Conservation (phyloP, 2,329 filamentous ascomycete genomes). For the Xylaria digitata region DNA sequence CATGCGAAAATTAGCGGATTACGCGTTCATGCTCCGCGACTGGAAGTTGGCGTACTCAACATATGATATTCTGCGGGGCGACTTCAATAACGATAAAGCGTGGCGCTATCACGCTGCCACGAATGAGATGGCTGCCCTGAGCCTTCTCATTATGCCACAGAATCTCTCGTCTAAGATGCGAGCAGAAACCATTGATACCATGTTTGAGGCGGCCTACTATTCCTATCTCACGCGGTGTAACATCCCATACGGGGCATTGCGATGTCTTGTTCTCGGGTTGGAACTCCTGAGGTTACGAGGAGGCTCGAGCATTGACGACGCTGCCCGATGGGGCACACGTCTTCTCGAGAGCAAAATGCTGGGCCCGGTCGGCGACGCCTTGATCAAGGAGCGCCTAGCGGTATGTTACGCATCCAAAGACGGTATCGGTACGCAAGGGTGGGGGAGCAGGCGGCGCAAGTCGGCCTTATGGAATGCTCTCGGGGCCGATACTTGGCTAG, state of each 20-base stretch:
- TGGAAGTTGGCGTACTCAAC: slow-evolving; percentile 93
- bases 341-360: slow-evolving; percentile 83
- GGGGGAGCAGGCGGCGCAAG: slow-evolving; percentile 82
- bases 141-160: slow-evolving; percentile 81
- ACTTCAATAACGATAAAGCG: slow-evolving; percentile 95
- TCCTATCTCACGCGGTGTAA: slow-evolving; percentile 90
- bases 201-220: slow-evolving; percentile 91
- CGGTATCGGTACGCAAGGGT: slow-evolving; percentile 72
- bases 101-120: slow-evolving; percentile 95
- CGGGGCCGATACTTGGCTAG: slow-evolving; percentile 85
- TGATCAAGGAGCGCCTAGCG: slow-evolving; percentile 87
- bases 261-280: slow-evolving; percentile 78
- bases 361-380: slow-evolving; percentile 79
- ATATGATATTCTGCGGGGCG: slow-evolving; percentile 87
- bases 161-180: slow-evolving; percentile 79
- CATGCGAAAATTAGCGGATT: slow-evolving; percentile 93
- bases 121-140: slow-evolving; percentile 94
- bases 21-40: slow-evolving; percentile 95
- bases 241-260: slow-evolving; percentile 81
- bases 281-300: slow-evolving; percentile 87
- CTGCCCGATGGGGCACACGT: slow-evolving; percentile 84
- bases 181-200: slow-evolving; percentile 82
- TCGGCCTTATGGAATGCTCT: slow-evolving; percentile 90
- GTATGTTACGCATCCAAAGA: slow-evolving; percentile 83
- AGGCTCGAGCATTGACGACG: slow-evolving; percentile 84